phyloP scores from a whole-genome alignment of 371 early-diverging fungal species.

The Furculomyces boomerangus region DNA sequence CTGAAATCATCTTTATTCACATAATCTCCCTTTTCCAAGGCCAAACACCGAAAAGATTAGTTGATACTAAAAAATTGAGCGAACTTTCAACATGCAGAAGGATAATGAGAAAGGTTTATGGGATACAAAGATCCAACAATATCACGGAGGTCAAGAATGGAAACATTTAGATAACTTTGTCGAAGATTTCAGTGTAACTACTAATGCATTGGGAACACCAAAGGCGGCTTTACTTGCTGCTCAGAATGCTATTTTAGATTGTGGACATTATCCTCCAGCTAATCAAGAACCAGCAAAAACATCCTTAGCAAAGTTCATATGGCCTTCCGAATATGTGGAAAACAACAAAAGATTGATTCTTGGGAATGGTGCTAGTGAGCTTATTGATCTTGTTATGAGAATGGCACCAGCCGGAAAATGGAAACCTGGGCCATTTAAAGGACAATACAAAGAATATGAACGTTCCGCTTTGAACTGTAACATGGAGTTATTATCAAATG shows the following conservation, averaged over 20 bases:
- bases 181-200: constrained; percentile 76
- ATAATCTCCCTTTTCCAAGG: too few relatives aligned
- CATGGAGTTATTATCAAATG: constrained; percentile 30
- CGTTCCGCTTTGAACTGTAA: constrained; percentile 56
- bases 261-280: constrained; percentile 73
- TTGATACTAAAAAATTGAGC: too few relatives aligned
- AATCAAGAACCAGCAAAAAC: constrained; percentile 76
- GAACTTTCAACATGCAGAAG: background rate
- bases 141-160: constrained; percentile 80
- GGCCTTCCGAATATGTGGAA: constrained; percentile 31
- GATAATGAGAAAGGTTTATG: constrained; percentile 14
- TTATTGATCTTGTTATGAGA: constrained; percentile 66
- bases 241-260: constrained; percentile 39
- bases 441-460: constrained; percentile 71
- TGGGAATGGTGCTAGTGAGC: constrained; percentile 73
- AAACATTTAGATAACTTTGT: constrained; percentile 56
- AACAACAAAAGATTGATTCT: constrained; percentile 39
- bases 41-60: too few relatives aligned
- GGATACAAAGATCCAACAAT: constrained; percentile 67
- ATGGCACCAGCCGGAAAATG: constrained; percentile 42
- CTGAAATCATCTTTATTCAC: too few relatives aligned
- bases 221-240: constrained; percentile 48
- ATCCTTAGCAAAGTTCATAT: constrained; percentile 54
- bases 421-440: constrained; percentile 52
- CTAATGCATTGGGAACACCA: constrained; percentile 68